Evolutionary conservation across 345 rosid species (phyloP).

Genomic region (Fremontodendron californicum): DNA sequence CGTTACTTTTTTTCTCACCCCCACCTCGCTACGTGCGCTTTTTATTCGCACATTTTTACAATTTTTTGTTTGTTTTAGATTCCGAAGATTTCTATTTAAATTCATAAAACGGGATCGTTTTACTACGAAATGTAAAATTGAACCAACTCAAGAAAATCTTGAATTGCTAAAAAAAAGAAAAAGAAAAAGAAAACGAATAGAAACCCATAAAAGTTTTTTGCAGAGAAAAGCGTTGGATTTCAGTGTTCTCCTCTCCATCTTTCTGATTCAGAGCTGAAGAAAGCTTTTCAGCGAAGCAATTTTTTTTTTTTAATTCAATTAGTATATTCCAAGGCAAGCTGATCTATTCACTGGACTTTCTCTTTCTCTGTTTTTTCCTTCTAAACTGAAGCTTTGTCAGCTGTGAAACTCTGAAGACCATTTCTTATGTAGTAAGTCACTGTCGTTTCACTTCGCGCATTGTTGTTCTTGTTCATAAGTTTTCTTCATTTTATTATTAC

Average conservation of each 20-base stretch:
- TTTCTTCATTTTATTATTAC: background rate
- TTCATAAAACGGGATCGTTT: conserved; percentile 13
- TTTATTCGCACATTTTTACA: background rate
- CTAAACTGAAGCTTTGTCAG: background rate
- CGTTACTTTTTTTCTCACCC: conserved; percentile 19
- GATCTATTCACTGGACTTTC: conserved; percentile 16
- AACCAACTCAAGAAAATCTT: background rate
- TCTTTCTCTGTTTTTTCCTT: background rate
- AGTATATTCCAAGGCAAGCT: conserved; percentile 1
- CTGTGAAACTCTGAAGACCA: conserved; percentile 12
- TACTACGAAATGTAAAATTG: too few species aligned
- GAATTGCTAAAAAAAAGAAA: background rate
- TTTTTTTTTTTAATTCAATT: background rate
- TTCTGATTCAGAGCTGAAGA: conserved; percentile 14
- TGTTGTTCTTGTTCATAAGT: background rate
- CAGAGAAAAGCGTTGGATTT: conserved; percentile 5
- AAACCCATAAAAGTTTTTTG: conserved; percentile 16
- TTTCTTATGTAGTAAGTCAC: conserved; percentile 22
- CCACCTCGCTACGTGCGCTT: conserved; percentile 28
- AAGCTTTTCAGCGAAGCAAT: conserved; percentile 25
- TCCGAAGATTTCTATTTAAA: background rate
- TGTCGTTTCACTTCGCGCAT: background rate
- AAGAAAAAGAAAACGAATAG: background rate
- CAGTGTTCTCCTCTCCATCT: background rate
- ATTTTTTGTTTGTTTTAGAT: background rate